Evolutionary conservation across 176 grass and related monocot species (phyloP), one percentile per base, ranked within the genome.

Genomic region (Secale cereale): DNA sequence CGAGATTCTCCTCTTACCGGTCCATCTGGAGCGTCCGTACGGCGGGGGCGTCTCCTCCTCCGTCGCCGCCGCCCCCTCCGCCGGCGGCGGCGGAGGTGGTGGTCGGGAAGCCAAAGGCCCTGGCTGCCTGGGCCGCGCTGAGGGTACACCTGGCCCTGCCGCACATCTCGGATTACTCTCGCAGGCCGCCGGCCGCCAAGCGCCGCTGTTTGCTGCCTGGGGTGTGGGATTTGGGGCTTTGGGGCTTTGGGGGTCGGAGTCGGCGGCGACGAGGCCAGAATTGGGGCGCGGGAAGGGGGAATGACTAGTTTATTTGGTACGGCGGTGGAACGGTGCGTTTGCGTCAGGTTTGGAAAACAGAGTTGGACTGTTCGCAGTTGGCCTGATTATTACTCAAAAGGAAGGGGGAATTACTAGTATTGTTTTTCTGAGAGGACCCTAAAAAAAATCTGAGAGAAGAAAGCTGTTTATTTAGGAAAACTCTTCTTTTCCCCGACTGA

Each of bases 131-230:
- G 52, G 86, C 45, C 54, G 81, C 57, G 43, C 73, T 86, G 26
- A 97, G 87, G 20, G 92, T 97, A 87, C 95, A 97, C 50, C 92
- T 87, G 79, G 77, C 87, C 83, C 95, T 93, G 59, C 95, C 95
- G 79, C 95, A 97, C 95, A 97, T 97, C 68, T 52, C 65, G 36
- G 65, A 63, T 26, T 20, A 57, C 52, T 54, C 54, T 54, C 75
- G 39, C 36, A 64, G 62, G 33, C 30, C 14, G 63, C 36, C n/a
- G 62, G 27, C 23, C 14, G 41, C 46, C n/a, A 46, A 46, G 54
- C 27, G 45, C 10, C 50, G 63, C n/a, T 20, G 11, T 26, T 48
- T 13, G 59, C 37, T 15, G 14, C 57, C 45, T 41, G 72, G 61
- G 35, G 54, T 22, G 54, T 57, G 54, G 19, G 54, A 22, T 67